These are phyloP conservation scores for Diaporthe ilicicola DNA, from an alignment of 2,329 filamentous ascomycete genomes.

Conservation along the genomic window DNA sequence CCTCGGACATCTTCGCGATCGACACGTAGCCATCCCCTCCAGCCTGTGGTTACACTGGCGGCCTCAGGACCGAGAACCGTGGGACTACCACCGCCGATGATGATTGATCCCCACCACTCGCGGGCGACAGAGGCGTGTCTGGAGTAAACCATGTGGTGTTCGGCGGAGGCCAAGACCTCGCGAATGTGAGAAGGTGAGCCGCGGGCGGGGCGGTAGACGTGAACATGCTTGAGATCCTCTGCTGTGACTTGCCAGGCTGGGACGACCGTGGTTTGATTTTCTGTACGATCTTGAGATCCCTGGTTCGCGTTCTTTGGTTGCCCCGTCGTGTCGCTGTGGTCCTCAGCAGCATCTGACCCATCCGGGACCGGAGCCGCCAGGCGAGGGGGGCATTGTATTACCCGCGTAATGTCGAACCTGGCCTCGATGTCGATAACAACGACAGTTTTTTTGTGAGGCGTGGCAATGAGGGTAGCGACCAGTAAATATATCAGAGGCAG, in stretches of 20 bases:
- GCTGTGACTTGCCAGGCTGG: slow-evolving; percentile 30
- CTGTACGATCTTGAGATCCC: neutral
- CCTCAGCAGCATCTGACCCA: neutral
- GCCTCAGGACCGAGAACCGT: slow-evolving; percentile 36
- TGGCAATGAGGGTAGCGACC: slow-evolving; percentile 58
- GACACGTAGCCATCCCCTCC: slow-evolving; percentile 63
- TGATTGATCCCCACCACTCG: slow-evolving; percentile 67
- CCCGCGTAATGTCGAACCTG: slow-evolving; percentile 61
- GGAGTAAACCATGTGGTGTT: slow-evolving; percentile 61
- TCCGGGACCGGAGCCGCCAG: neutral
- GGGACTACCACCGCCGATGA: slow-evolving; percentile 54
- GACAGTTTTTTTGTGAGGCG: slow-evolving; percentile 57
- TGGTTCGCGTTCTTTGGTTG: neutral
- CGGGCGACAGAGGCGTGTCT: slow-evolving; percentile 52
- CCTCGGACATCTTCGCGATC: slow-evolving; percentile 51
- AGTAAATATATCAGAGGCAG: slow-evolving; percentile 66
- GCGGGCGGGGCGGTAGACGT: slow-evolving; percentile 55
- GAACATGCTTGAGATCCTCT: slow-evolving; percentile 57
- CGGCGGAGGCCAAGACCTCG: slow-evolving; percentile 50
- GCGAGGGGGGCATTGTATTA: slow-evolving; percentile 43
- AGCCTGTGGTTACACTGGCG: slow-evolving; percentile 41
- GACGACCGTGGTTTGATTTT: neutral
- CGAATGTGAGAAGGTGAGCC: slow-evolving; percentile 35
- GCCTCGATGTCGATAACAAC: slow-evolving; percentile 64
- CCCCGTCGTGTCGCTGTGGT: neutral